Evolutionary conservation across 768 basidiomycete genomes (phyloP).

Genomic region (Suillus occidentalis): DNA sequence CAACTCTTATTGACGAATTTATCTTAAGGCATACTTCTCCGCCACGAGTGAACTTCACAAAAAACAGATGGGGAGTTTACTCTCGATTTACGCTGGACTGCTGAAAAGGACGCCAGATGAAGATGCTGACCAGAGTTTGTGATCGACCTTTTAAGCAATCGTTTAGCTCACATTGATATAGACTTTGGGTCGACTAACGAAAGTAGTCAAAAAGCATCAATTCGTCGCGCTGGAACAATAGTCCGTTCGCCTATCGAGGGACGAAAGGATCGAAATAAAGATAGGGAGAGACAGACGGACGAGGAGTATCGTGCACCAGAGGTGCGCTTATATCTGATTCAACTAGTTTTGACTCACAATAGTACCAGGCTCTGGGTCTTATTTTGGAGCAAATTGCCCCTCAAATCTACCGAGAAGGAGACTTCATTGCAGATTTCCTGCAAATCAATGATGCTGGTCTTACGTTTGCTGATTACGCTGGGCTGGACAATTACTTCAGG

Average conservation of each 20-base stretch:
- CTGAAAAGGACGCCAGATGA: conserved; percentile 74
- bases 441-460: conserved; percentile 86
- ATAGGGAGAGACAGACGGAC: conserved; percentile 51
- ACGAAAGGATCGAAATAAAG: conserved; percentile 41
- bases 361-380: conserved; percentile 66
- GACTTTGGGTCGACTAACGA: conserved; percentile 39
- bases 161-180: conserved; percentile 20
- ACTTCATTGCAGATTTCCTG: conserved; percentile 88
- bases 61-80: conserved; percentile 73
- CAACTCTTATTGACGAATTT: conserved; percentile 1
- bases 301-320: conserved; percentile 72
- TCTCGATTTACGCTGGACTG: conserved; percentile 55
- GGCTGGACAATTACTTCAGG: conserved; percentile 90
- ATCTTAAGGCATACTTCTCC: conserved; percentile 84
- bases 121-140: conserved; percentile 67
- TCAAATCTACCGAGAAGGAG: conserved; percentile 79
- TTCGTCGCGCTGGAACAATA: conserved; percentile 82
- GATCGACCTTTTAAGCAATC: background rate
- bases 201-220: conserved; percentile 52
- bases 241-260: conserved; percentile 75
- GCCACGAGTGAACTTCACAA: conserved; percentile 80
- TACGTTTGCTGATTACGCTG: conserved; percentile 96
- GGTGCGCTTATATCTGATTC: conserved; percentile 38
- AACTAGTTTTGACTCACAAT: background rate
- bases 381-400: conserved; percentile 75